Evolutionary conservation across 1,284 basidiomycete genomes (phyloP), one percentile per base, ranked within the genome.

Genomic region (Xanthoconium separans): DNA sequence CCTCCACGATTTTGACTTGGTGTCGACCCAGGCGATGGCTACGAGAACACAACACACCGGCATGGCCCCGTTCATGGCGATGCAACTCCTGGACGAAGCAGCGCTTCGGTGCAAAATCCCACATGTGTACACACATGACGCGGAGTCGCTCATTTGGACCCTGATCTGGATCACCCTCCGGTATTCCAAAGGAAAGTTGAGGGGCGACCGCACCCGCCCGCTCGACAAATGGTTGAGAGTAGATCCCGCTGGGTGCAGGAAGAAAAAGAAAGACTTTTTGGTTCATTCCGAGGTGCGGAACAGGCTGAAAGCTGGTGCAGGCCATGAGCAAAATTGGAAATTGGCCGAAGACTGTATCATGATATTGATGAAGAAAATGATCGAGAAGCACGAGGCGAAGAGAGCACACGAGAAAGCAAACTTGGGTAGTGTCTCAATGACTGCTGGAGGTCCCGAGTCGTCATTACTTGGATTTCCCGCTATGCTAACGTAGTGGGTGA

Each of bases 1-100:
- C 12, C 46, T 75, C 12, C 67, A 61, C 10, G 70, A 73, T 44
- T 47, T 47, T 2, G 37, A 51, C 10, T 6, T 48, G 22, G 34
- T 31, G 6, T 18, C 31, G 12, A 51, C 20, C n/a, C 1, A 37
- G 18, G 5, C 40, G 10, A 39, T 1, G 2, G 37, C 22, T 39
- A 39, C 37, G 9, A 18, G 37, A 4, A 51, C 29, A 13, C 57
- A 62, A 27, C 54, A 58, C 13, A 69, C 64, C 1, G 70, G 70
- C 12, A 72, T 37, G 4, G 53, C 68, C n/a, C 66, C 70, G 0
- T 73, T 70, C 58, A 71, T 73, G 65, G 67, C 61, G 7, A 15
- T 69, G 7, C 60, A 65, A 6, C 59, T 73, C 13, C 58, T 73
- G n/a, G 49, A 31, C 9, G 36, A 46, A 3, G 22, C 41, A 7